Evolutionary conservation across 1,284 basidiomycete genomes (phyloP).

Genomic region (Thecaphora thlaspeos): DNA sequence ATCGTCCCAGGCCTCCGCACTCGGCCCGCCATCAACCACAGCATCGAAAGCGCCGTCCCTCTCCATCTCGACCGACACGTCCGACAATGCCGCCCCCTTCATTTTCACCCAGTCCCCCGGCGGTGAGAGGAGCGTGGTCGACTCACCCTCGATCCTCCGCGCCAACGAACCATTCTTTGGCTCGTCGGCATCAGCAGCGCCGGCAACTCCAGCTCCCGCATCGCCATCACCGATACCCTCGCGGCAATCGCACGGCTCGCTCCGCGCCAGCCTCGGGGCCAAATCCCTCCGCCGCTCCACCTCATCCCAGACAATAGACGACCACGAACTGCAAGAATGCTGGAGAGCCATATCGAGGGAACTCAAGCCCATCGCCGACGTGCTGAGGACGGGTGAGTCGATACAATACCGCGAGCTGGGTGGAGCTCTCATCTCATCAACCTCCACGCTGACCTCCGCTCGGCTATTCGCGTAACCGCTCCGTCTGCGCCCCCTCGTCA

Average conservation of each 20-base stretch:
- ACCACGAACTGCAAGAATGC: constrained; percentile 26
- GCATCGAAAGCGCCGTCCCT: background rate
- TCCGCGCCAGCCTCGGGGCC: background rate
- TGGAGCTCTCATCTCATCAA: constrained; percentile 7
- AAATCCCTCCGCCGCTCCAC: background rate
- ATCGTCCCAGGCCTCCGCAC: constrained; percentile 7
- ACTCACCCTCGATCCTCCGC: constrained; percentile 18
- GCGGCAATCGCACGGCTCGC: constrained; percentile 18
- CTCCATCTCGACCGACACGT: background rate
- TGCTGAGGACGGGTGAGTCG: constrained; percentile 25
- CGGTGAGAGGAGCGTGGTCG: constrained; percentile 9
- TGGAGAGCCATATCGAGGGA: constrained; percentile 25
- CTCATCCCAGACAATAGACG: background rate
- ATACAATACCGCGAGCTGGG: background rate
- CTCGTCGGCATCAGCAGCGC: constrained; percentile 1
- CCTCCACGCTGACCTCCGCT: no score
- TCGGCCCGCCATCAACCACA: background rate
- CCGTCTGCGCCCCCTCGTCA: constrained; percentile 16
- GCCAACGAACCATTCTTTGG: constrained; percentile 21
- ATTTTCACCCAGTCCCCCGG: constrained; percentile 7
- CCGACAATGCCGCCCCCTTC: background rate
- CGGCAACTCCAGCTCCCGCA: no score
- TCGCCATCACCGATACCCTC: no score
- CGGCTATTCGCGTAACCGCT: constrained; percentile 15
- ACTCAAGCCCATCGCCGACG: constrained; percentile 38